Percentiles rank a stretch among this genome's conserved stretches.
These are phyloP conservation scores for Nemania abortiva DNA, from an alignment of 2,329 filamentous ascomycete species.

Conservation along the genomic window DNA sequence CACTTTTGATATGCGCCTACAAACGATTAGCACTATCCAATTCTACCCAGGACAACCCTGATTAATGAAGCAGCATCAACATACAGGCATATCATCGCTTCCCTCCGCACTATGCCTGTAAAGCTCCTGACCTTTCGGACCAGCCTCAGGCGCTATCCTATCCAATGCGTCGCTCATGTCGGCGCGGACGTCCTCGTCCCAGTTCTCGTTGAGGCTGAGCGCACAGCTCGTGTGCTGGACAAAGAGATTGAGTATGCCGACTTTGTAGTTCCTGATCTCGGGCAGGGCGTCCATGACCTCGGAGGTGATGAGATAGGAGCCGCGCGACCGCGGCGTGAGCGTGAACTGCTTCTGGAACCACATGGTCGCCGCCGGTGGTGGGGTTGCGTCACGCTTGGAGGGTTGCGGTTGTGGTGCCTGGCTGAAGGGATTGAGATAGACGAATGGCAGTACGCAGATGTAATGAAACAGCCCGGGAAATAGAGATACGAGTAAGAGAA, in stretches of 20 bases:
- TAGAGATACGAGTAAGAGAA: slow-evolving; percentile 63
- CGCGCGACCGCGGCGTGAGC: slow-evolving; percentile 80
- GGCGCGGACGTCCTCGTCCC: slow-evolving; percentile 82
- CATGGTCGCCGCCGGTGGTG: slow-evolving; percentile 59
- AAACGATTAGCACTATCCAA: slow-evolving; percentile 68
- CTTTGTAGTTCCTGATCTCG: slow-evolving; percentile 84
- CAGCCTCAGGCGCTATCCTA: slow-evolving; percentile 83
- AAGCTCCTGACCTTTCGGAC: slow-evolving; percentile 76
- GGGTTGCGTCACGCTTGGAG: slow-evolving; percentile 30
- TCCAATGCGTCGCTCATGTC: slow-evolving; percentile 97
- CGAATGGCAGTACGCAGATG: slow-evolving; percentile 63
- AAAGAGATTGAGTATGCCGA: slow-evolving; percentile 89
- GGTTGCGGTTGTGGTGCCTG: slow-evolving; percentile 19
- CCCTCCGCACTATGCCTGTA: slow-evolving; percentile 93
- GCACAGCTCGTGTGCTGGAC: slow-evolving; percentile 96
- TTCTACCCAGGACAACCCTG: not conserved
- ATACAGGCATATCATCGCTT: slow-evolving; percentile 90
- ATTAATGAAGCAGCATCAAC: slow-evolving; percentile 45
- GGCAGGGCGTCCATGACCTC: slow-evolving; percentile 77
- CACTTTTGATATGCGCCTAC: slow-evolving; percentile 91
- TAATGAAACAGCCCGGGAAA: slow-evolving; percentile 67
- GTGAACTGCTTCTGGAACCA: slow-evolving; percentile 90
- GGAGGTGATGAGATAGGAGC: slow-evolving; percentile 91
- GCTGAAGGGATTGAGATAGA: slow-evolving; percentile 50
- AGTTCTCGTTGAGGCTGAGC: slow-evolving; percentile 93